Percentiles rank a stretch among this genome's conserved stretches.
phyloP scores from a whole-genome alignment of 2,329 filamentous ascomycete species.

The Sphaerulina musiva region DNA sequence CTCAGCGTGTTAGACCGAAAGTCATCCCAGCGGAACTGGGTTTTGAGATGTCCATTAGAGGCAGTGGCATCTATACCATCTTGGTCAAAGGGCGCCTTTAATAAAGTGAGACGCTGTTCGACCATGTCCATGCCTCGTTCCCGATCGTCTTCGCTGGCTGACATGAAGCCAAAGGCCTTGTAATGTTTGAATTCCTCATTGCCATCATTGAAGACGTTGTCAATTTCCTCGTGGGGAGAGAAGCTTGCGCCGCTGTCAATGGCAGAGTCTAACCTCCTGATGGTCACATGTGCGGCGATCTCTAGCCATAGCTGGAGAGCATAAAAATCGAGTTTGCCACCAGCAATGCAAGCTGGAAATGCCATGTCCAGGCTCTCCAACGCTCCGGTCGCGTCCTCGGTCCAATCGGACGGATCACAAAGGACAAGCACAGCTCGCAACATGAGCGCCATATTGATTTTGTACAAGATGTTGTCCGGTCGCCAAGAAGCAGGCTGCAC shows the following conservation, averaged over 20 bases:
- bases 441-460: conserved; percentile 41
- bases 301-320: conserved; percentile 22
- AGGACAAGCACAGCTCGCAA: conserved; percentile 34
- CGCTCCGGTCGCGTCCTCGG: conserved; percentile 27
- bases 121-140: conserved; percentile 18
- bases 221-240: conserved; percentile 19
- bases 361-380: conserved; percentile 23
- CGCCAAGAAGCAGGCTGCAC: conserved; percentile 30
- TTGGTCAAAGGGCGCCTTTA: conserved; percentile 15
- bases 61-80: conserved; percentile 26
- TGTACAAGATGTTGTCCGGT: conserved; percentile 40
- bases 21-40: conserved; percentile 45
- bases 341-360: conserved; percentile 25
- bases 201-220: conserved; percentile 24
- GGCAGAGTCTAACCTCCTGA: conserved; percentile 21
- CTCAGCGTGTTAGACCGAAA: conserved; percentile 38
- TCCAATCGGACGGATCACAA: conserved; percentile 25
- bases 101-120: conserved; percentile 9
- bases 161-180: conserved; percentile 12
- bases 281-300: conserved; percentile 27
- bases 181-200: conserved; percentile 18
- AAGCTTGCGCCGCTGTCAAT: conserved; percentile 17
- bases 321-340: conserved; percentile 14
- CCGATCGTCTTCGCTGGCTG: conserved; percentile 8
- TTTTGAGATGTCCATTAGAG: conserved; percentile 41